A percentile compares a stretch with the other conserved stretches of the same genome.
These are phyloP conservation scores for Coix lacrymajobi DNA, from an alignment of 176 grass and related monocot genomes.

Conservation along the genomic window DNA sequence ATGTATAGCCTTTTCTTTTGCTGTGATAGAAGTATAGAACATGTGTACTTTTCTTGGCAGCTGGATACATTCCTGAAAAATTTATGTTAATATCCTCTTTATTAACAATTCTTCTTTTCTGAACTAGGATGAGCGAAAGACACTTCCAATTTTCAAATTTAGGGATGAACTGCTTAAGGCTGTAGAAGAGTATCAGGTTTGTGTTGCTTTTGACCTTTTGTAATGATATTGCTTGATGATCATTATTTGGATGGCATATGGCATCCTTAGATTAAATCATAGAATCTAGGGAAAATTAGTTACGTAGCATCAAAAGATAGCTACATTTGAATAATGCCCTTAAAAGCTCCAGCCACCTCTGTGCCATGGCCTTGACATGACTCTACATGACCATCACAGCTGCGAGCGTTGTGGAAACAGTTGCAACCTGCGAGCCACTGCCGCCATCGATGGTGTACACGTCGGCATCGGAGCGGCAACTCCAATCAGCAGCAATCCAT, in stretches of 20 bases:
- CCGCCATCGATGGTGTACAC: too few species aligned
- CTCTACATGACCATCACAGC: too few species aligned
- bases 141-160: conserved; percentile 85
- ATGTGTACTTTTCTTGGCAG: not conserved
- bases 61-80: not conserved
- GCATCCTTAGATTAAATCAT: not conserved
- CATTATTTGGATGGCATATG: not conserved
- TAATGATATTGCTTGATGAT: conserved; percentile 5
- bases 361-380: too few species aligned
- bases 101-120: conserved; percentile 1
- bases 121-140: conserved; percentile 82
- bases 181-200: conserved; percentile 74
- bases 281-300: not conserved
- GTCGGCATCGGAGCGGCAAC: too few species aligned
- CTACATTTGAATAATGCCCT: not conserved
- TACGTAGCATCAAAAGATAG: not conserved
- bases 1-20: not conserved
- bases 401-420: too few species aligned
- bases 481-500: too few species aligned
- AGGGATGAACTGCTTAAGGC: conserved; percentile 78
- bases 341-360: not conserved
- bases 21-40: not conserved
- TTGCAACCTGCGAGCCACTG: too few species aligned
- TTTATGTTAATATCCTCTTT: not conserved
- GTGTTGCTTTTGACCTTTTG: conserved; percentile 13